Base-by-base conservation (phyloP, 2,329 filamentous ascomycete species). In the Pseudogymnoascus sp. region DNA sequence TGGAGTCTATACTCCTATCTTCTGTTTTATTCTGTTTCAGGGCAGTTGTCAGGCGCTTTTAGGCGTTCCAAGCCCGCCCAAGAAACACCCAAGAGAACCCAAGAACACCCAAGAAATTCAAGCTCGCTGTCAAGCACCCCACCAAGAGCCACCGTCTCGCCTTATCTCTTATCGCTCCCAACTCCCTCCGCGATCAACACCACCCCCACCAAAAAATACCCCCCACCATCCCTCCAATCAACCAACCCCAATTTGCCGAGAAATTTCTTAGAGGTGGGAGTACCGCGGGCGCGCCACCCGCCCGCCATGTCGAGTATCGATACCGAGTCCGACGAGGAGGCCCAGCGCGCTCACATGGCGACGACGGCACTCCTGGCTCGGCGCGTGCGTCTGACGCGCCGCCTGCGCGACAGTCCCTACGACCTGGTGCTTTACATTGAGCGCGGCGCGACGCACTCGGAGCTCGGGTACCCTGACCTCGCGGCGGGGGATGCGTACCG, bases 401-500 rank as follows among this genome's bases (percentile, higher is more conserved):
- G 78, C 0, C 76, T 88, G 17, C 73, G 74, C 9, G 77, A 76
- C 7, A 74, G 77, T 4, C 82, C 85, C 1, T 88, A 87, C 71
- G 85, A 89, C 69, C 74, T 86, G 36, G 78, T 89, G 63, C 78
- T 88, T 7, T 88, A 87, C 68, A 78, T 90, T 63, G 82, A 88
- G 67, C 85, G 93, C 33, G 91, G 91, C 23, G 78, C 83, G 35
- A 79, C 89, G 44, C 86, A 97, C 74, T 83, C 86, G 15, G 79
- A 85, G 53, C 81, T 97, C 57, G 90, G 86, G 38, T 97, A 96
- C 74, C 91, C 91, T 0, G 95, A 99, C 74, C 83, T 99, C 40
- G 92, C 92, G 4, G 87, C 88, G 10, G 91, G 91, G 35, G 93
- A 97, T 78, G 91, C 91, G 4, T 97, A 97, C 74, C 88, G 89